phyloP scores from a whole-genome alignment of 1,284 basidiomycete genomes.

The Sanghuangporus sanghuang region DNA sequence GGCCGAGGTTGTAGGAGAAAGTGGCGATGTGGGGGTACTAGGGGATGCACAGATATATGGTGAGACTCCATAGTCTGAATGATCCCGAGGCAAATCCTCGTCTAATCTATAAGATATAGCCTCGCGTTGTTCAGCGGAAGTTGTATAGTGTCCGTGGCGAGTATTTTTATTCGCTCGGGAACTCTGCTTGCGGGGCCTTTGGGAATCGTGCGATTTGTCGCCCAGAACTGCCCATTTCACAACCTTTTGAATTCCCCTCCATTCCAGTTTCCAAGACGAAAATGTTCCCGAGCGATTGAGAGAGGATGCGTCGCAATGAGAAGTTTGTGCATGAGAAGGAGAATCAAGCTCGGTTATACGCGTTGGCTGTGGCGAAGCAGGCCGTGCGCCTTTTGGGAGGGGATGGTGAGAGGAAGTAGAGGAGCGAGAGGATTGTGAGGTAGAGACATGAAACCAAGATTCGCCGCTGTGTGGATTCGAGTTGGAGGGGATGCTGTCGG shows the following conservation, averaged over 20 bases:
- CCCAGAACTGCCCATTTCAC: conserved; percentile 16
- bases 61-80: neutral
- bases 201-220: neutral
- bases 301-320: neutral
- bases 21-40: conserved; percentile 4
- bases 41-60: conserved; percentile 8
- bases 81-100: conserved; percentile 5
- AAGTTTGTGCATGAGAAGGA: neutral
- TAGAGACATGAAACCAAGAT: conserved; percentile 10
- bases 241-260: conserved; percentile 16
- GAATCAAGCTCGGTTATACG: neutral
- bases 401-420: conserved; percentile 4
- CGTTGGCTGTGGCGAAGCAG: conserved; percentile 14
- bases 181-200: neutral
- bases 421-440: conserved; percentile 11
- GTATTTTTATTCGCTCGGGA: neutral
- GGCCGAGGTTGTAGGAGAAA: conserved; percentile 4
- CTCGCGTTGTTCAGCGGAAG: too few relatives aligned
- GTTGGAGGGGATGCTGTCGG: conserved; percentile 5
- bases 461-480: conserved; percentile 1
- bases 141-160: neutral
- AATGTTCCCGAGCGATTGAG: conserved; percentile 3
- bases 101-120: neutral
- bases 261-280: conserved; percentile 18
- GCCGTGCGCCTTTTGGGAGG: conserved; percentile 17